Base-by-base conservation (phyloP, 1,139 yeast genomes). In the Geotrichum fermentans region DNA sequence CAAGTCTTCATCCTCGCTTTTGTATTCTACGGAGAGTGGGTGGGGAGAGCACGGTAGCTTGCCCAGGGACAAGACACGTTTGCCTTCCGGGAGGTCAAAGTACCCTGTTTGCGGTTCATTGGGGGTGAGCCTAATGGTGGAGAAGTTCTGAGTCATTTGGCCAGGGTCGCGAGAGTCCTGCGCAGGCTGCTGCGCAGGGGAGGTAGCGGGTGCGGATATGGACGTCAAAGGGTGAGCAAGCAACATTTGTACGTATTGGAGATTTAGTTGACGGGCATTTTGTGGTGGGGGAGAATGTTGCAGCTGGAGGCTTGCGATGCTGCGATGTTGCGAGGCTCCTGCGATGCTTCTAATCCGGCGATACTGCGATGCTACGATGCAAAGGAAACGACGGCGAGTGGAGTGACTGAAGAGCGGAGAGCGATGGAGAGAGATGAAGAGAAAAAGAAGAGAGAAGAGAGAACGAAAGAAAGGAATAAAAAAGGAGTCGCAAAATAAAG, bases 11-110 rank as follows among this genome's bases (percentile, higher is more conserved):
- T 24, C 28, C 8, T 24, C 28, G 32, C 40, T 36, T 32, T 47
- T 47, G 43, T 37, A 47, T 18, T 47, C 50, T 4, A 36, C 21
- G 11, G 50, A 47, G 13, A 47, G 42, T 6, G 50, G 50, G 22
- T 47, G 50, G 7, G 46, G 50, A 39, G 50, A 47, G 17, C 14
- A 26, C 2, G 45, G 45, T 7, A 17, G 13, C 16, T n/a, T 37
- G 13, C 34, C 21, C 2, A 21, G 22, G 22, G 50, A 18, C 11
- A 40, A 20, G 17, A 20, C 33, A 3, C 42, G 29, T 33, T 29
- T 28, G 14, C 30, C 46, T 16, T 41, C 22, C 16, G 50, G 50
- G 13, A 47, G 29, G 30, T 47, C 47, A 33, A 42, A 42, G 38
- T 47, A 47, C 8, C 43, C 47, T 4, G 34, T 8, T 5, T 24